A percentile compares a stretch with the other conserved stretches of the same genome.
Conservation (phyloP, 139 green algal genomes). For the Astrephomene gubernaculifera region DNA sequence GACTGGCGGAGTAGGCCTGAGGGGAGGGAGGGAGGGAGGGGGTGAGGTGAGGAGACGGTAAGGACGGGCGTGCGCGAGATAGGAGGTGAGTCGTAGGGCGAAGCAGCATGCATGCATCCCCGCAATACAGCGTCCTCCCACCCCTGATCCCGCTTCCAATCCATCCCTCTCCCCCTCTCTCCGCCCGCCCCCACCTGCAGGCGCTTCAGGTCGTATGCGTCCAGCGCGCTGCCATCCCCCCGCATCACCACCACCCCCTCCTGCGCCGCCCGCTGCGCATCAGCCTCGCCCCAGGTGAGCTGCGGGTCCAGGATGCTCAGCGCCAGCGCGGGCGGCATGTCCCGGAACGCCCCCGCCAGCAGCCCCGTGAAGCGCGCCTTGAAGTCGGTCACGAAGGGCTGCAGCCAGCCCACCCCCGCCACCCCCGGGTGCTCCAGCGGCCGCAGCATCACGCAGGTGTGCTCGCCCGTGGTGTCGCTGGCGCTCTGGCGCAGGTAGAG, state of each 20-base stretch:
- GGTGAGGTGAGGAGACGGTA: too few species aligned
- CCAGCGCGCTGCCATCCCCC: slow-evolving; percentile 72
- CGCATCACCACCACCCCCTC: slow-evolving; percentile 56
- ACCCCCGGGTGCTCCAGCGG: slow-evolving; percentile 80
- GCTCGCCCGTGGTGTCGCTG: slow-evolving; percentile 90
- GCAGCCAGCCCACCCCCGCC: slow-evolving; percentile 76
- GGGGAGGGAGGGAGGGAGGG: slow-evolving; percentile 16
- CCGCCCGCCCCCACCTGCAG: slow-evolving; percentile 73
- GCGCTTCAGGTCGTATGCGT: slow-evolving; percentile 91
- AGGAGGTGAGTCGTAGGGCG: too few species aligned
- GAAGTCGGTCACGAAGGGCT: slow-evolving; percentile 90
- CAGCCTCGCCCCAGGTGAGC: slow-evolving; percentile 83
- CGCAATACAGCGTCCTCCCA: too few species aligned
- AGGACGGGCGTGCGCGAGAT: too few species aligned
- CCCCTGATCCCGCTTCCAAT: background rate
- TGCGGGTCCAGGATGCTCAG: slow-evolving; percentile 89
- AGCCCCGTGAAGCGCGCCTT: slow-evolving; percentile 68
- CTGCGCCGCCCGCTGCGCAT: slow-evolving; percentile 50
- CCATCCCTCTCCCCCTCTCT: background rate
- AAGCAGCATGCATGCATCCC: too few species aligned
- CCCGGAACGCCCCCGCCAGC: slow-evolving; percentile 69
- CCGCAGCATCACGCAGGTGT: slow-evolving; percentile 92
- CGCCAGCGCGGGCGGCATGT: slow-evolving; percentile 84
- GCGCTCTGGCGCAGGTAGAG: slow-evolving; percentile 95
- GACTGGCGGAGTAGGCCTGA: slow-evolving; percentile 92